phyloP scores from a whole-genome alignment of 2,329 filamentous ascomycete genomes.

The Fusarium concolor region DNA sequence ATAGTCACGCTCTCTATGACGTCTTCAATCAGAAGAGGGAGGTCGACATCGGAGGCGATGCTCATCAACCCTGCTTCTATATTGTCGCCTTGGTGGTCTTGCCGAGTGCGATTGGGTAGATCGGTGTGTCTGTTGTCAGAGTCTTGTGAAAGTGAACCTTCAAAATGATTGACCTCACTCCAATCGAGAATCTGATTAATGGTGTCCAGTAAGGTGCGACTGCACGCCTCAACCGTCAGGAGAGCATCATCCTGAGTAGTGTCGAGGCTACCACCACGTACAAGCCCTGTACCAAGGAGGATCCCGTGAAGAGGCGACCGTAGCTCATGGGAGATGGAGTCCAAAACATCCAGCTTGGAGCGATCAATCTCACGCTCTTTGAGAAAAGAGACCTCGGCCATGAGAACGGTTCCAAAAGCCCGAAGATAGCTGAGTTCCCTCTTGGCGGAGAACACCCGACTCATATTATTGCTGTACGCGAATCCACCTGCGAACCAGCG shows the following conservation, averaged over 20 bases:
- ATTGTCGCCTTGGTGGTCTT: not conserved
- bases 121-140: not conserved
- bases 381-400: not conserved
- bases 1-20: not conserved
- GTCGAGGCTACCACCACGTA: not conserved
- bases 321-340: constrained; percentile 2
- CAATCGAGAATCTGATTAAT: constrained; percentile 7
- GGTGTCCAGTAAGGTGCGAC: not conserved
- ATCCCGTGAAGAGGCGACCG: not conserved
- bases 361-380: not conserved
- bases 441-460: not conserved
- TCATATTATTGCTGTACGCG: not conserved
- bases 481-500: constrained; percentile 8
- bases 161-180: constrained; percentile 7
- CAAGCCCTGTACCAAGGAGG: not conserved
- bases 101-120: not conserved
- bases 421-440: not conserved
- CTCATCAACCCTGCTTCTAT: not conserved
- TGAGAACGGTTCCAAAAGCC: not conserved
- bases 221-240: not conserved
- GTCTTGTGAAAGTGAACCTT: not conserved
- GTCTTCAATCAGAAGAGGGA: not conserved
- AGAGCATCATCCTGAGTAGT: not conserved
- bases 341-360: not conserved
- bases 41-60: not conserved